These are phyloP conservation scores for Miscanthus lutarioriparius DNA, from an alignment of 176 grass and related monocot species.

Conservation along the genomic window DNA sequence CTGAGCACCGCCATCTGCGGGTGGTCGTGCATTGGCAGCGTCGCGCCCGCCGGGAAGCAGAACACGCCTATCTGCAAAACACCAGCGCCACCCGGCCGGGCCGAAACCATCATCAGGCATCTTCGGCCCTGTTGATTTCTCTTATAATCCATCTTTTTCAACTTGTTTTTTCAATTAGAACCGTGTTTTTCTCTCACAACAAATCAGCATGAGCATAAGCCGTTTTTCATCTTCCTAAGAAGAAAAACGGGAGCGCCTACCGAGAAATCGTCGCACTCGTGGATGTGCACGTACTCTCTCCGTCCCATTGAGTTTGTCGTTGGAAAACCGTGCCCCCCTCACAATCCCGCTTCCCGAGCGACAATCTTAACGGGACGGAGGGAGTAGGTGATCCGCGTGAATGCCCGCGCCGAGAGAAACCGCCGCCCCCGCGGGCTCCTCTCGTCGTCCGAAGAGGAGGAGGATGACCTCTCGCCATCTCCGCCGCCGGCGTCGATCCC, in stretches of 20 bases:
- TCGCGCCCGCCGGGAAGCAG: slow-evolving; percentile 81
- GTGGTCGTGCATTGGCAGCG: slow-evolving; percentile 80
- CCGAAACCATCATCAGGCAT: too few relatives aligned
- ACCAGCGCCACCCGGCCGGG: too few relatives aligned
- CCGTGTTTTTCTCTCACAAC: too few relatives aligned
- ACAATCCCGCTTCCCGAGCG: too few relatives aligned
- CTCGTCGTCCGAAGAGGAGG: slow-evolving; percentile 9
- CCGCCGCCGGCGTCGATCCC: neutral
- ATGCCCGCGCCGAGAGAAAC: slow-evolving; percentile 22
- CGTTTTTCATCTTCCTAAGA: neutral
- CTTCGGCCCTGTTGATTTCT: too few relatives aligned
- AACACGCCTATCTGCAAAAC: slow-evolving; percentile 69
- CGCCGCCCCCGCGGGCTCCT: slow-evolving; percentile 23
- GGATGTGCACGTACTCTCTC: slow-evolving; percentile 58
- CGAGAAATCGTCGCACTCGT: slow-evolving; percentile 61
- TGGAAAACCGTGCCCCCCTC: too few relatives aligned
- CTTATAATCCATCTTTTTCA: too few relatives aligned
- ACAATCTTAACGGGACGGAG: too few relatives aligned
- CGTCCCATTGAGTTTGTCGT: too few relatives aligned
- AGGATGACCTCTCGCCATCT: slow-evolving; percentile 14
- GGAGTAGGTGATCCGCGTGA: slow-evolving; percentile 53
- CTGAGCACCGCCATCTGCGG: slow-evolving; percentile 67
- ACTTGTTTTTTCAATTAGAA: too few relatives aligned
- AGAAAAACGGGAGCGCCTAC: neutral
- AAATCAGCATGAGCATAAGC: too few relatives aligned